Evolutionary conservation across 257 asterid species (phyloP), one percentile per base, ranked within the genome.

Genomic region (Anisodus tanguticus): DNA sequence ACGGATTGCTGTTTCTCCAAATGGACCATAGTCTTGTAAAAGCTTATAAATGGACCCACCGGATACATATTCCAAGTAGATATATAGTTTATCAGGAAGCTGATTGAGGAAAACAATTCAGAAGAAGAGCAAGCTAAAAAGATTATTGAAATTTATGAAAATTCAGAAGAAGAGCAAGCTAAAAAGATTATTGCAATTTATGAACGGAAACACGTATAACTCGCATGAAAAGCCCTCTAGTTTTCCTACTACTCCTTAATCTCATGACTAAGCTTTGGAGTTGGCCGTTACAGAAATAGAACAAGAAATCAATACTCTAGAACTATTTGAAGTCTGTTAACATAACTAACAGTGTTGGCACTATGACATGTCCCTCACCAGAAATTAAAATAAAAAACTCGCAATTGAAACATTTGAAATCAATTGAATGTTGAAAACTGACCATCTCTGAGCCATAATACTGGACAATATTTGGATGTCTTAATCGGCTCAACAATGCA

Each of bases 41-140:
- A 95, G 93, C 92, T 94, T 95, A 83, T 94, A 91, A 86, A 95
- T 95, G 85, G 99, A 95, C 85, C 99, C 99, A 85, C 97, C 99
- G 87, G 99, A 95, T 64, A 94, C 98, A 83, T 94, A 95, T 88
- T 97, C 99, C 90, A 97, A 90, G 86, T 92, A 97, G 83, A 97
- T 97, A 83, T 95, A 93, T 67, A 97, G 90, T 86, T 85, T 92
- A 87, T 92, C 97, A 83, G 86, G 93, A 82, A 93, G 94, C 98
- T 95, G 90, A 80, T 83, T 84, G 84, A 85, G 83, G 74, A 84
- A 79, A 87, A 85, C 83, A 85, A 6, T 66, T 83, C 82, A 85
- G 85, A 71, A 86, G 82, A 68, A 83, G 64, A 37, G 80, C 62
- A 31, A 82, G 80, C 53, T 31, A 31, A 82, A 49, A 68, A n/a